Evolutionary conservation across 805 yeast species (phyloP).

Genomic region (Ogataea nitratoaversa): DNA sequence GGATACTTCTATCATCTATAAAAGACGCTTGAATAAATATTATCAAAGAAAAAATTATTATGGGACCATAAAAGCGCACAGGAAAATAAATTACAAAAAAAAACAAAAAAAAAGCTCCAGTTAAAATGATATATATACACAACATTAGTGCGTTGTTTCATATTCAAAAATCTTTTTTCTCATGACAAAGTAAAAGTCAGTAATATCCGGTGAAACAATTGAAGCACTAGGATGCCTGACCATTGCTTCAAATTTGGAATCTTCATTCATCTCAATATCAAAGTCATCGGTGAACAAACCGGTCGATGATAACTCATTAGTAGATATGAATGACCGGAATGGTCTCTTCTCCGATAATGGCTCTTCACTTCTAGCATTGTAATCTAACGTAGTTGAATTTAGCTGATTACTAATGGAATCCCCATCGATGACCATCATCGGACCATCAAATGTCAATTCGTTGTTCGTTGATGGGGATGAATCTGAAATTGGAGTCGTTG

Average conservation of each 20-base stretch:
- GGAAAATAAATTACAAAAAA: too few species aligned
- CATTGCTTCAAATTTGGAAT: conserved; percentile 3
- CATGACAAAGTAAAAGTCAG: conserved; percentile 6
- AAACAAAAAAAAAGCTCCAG: not conserved
- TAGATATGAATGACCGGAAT: conserved; percentile 1
- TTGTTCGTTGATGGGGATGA: not conserved
- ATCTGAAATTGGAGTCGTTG: not conserved
- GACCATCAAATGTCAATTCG: not conserved
- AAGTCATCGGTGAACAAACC: conserved; percentile 10
- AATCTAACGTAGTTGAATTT: not conserved
- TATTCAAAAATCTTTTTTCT: conserved; percentile 10
- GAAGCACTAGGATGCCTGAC: not conserved
- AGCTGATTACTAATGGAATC: not conserved
- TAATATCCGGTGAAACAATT: conserved; percentile 2
- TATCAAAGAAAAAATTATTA: too few species aligned
- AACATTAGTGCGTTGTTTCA: not conserved
- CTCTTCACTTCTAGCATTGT: not conserved
- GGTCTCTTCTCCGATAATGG: not conserved
- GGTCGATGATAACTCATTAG: not conserved
- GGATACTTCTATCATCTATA: too few species aligned
- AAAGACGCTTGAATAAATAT: too few species aligned
- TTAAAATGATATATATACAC: not conserved
- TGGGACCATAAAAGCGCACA: too few species aligned
- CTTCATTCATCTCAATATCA: conserved; percentile 10
- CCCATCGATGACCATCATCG: not conserved